phyloP scores from a whole-genome alignment of 176 grass and related monocot genomes.

The Alopecurus myosuroides region DNA sequence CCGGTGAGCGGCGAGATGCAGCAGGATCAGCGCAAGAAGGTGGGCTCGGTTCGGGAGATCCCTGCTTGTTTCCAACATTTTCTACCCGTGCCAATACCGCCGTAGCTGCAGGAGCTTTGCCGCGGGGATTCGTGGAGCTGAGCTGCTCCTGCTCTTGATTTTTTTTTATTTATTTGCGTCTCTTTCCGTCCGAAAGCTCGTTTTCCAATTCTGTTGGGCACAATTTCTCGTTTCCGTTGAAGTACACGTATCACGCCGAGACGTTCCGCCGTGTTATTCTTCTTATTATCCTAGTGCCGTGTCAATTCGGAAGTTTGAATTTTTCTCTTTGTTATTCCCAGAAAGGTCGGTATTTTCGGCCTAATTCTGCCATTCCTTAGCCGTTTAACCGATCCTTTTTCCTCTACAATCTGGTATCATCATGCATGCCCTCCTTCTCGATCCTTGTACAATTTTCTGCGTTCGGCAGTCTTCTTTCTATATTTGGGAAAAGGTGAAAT shows the following conservation, averaged over 20 bases:
- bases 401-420: neutral
- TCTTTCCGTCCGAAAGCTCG: neutral
- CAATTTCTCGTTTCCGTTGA: neutral
- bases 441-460: neutral
- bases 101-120: neutral
- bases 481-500: slow-evolving; percentile 18
- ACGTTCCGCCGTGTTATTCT: neutral
- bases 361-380: neutral
- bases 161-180: neutral
- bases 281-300: slow-evolving; percentile 6
- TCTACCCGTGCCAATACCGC: neutral
- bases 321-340: neutral
- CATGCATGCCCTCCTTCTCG: neutral
- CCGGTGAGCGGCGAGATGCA: slow-evolving; percentile 58
- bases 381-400: neutral
- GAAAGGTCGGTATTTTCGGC: slow-evolving; percentile 3
- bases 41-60: slow-evolving; percentile 35
- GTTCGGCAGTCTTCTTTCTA: neutral
- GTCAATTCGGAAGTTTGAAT: slow-evolving; percentile 36
- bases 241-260: neutral
- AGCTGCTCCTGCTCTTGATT: neutral
- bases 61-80: slow-evolving; percentile 16
- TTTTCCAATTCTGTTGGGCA: neutral
- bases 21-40: slow-evolving; percentile 95
- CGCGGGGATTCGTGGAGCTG: neutral